Percentiles rank a stretch among this genome's conserved stretches.
Evolutionary conservation across 192 early-diverging fungal genomes (phyloP).

Genomic region (Coemansia sp.): DNA sequence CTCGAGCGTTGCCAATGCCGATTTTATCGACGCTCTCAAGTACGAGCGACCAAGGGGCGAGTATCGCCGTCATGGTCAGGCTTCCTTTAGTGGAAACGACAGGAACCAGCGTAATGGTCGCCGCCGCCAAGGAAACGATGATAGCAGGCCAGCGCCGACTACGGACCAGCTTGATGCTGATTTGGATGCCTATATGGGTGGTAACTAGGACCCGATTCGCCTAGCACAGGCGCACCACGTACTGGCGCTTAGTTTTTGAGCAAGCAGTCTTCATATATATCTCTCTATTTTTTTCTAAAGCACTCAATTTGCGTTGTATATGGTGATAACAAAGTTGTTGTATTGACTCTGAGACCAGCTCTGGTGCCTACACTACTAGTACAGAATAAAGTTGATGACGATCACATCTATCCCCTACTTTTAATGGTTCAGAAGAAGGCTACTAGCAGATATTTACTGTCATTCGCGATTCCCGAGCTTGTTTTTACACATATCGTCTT

Average conservation of each 20-base stretch:
- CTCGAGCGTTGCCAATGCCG: constrained; percentile 19
- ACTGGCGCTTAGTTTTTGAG: neutral
- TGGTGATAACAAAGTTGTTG: too few relatives aligned
- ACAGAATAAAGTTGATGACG: too few relatives aligned
- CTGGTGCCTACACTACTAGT: too few relatives aligned
- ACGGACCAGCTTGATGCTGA: constrained; percentile 51
- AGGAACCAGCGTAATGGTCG: neutral
- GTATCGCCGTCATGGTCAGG: neutral
- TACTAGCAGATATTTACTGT: too few relatives aligned
- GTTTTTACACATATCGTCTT: neutral
- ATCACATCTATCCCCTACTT: too few relatives aligned
- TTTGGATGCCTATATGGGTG: constrained; percentile 50
- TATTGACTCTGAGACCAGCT: too few relatives aligned
- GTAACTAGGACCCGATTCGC: constrained; percentile 7
- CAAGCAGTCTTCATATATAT: too few relatives aligned
- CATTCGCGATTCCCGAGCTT: too few relatives aligned
- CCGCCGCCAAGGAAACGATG: neutral
- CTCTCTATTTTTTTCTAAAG: neutral
- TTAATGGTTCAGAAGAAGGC: too few relatives aligned
- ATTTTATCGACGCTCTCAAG: constrained; percentile 32
- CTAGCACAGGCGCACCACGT: neutral
- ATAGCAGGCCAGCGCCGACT: constrained; percentile 17
- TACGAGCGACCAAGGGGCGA: constrained; percentile 28
- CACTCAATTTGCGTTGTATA: too few relatives aligned
- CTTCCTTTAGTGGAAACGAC: neutral